Evolutionary conservation across 1,284 basidiomycete species (phyloP), one percentile per base, ranked within the genome.

Genomic region (Pisolithus thermaeus): DNA sequence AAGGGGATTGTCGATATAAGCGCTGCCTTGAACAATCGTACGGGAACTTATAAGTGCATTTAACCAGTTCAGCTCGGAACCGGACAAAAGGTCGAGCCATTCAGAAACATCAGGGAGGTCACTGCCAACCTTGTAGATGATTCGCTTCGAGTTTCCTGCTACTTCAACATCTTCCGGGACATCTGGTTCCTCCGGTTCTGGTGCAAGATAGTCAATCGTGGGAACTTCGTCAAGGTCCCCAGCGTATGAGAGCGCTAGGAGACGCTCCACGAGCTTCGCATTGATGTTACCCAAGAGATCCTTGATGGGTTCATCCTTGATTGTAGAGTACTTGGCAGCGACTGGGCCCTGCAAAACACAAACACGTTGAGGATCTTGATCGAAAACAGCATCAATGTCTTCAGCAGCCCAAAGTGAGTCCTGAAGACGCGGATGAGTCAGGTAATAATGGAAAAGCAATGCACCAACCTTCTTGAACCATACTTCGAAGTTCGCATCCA

Each of bases 361-460:
- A 37, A 99, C 95, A 60, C 97, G 88, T 72, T 99, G 92, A 30
- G 96, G 92, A 70, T 97, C 95, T 72, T 95, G 93, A 71, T 97
- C 97, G 62, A 98, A 95, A 39, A 99, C 93, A 16, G 94, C 96
- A 58, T 99, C 96, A 60, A 99, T 93, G 67, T 99, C 96, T 71
- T 99, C 97, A 6, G 94, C 89, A 44, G 92, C 91, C 96, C 96
- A 98, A 6, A 98, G 82, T 16, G 95, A 97, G 70, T 97, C 95
- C 90, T 93, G 67, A 50, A 52, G 47, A 8, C 37, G 46, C 41
- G 7, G 3, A 47, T 70, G 23, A 69, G 54, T 50, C 49, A 51
- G 27, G 53, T 25, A 3, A 40, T 37, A 23, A 52, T 35, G 11
- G 11, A 49, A 22, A 46, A 42, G 20, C 28, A 52, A 32, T 27